Conservation (phyloP, 495 filamentous ascomycete genomes). For the Penicillium atrosanguineum region DNA sequence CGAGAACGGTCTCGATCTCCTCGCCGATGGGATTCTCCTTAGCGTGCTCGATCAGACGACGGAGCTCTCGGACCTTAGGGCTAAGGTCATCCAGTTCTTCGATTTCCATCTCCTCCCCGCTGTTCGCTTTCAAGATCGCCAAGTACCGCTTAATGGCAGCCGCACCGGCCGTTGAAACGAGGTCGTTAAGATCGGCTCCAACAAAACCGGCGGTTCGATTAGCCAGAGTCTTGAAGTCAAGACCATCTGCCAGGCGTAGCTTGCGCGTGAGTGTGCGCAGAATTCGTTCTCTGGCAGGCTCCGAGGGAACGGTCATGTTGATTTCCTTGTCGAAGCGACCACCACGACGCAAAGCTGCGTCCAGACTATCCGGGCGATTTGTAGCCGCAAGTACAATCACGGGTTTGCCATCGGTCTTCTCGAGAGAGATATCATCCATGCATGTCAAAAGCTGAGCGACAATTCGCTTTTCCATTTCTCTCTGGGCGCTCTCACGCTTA, state of each 20-base stretch:
- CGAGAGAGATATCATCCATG: slow-evolving; percentile 79
- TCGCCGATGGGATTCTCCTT: slow-evolving; percentile 48
- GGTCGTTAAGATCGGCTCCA: slow-evolving; percentile 84
- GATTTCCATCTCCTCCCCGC: slow-evolving; percentile 53
- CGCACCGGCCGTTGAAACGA: slow-evolving; percentile 72
- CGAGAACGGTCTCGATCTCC: slow-evolving; percentile 41
- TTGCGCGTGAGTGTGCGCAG: slow-evolving; percentile 73
- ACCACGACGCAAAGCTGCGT: slow-evolving; percentile 80
- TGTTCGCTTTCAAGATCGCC: slow-evolving; percentile 49
- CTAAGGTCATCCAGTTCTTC: slow-evolving; percentile 40
- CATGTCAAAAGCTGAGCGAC: slow-evolving; percentile 90
- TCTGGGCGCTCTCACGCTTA: slow-evolving; percentile 89
- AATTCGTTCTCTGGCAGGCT: slow-evolving; percentile 78
- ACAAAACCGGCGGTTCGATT: slow-evolving; percentile 93
- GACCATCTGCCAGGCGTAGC: slow-evolving; percentile 63
- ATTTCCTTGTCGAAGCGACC: slow-evolving; percentile 92
- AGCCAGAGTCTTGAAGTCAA: slow-evolving; percentile 77
- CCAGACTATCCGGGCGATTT: slow-evolving; percentile 86
- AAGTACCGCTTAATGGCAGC: slow-evolving; percentile 61
- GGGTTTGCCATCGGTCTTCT: slow-evolving; percentile 80
- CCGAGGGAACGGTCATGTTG: slow-evolving; percentile 91
- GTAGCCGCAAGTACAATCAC: slow-evolving; percentile 94
- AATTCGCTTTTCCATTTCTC: slow-evolving; percentile 96
- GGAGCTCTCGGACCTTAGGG: slow-evolving; percentile 47
- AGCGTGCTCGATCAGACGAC: slow-evolving; percentile 53